Conservation (phyloP, 75 land plant species). For the Azolla pinnata region DNA sequence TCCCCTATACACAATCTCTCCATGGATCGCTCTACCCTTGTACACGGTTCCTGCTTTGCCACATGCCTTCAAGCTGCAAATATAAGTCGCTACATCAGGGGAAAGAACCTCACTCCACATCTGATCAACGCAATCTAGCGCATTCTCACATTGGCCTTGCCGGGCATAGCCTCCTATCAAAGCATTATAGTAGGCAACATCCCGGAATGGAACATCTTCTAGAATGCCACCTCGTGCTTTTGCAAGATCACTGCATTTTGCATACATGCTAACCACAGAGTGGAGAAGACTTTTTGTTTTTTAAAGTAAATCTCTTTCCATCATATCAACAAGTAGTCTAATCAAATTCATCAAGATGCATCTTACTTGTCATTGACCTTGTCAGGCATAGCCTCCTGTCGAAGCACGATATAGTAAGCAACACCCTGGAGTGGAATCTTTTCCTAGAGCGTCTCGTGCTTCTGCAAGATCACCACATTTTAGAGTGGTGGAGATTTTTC, state of each 20-base stretch:
- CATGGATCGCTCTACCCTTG: slow-evolving; percentile 29
- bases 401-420: too few relatives aligned
- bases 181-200: slow-evolving; percentile 28
- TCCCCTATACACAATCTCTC: slow-evolving; percentile 1
- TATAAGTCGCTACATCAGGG: slow-evolving; percentile 19
- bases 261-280: slow-evolving; percentile 19
- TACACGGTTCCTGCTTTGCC: slow-evolving; percentile 25
- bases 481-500: too few relatives aligned
- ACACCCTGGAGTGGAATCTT: too few relatives aligned
- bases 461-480: too few relatives aligned
- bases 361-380: too few relatives aligned
- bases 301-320: too few relatives aligned
- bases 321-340: too few relatives aligned
- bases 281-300: too few relatives aligned
- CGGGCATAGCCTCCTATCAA: slow-evolving; percentile 28
- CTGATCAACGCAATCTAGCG: slow-evolving; percentile 16
- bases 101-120: slow-evolving; percentile 14
- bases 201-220: slow-evolving; percentile 16
- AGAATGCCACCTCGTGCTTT: slow-evolving; percentile 24
- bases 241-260: slow-evolving; percentile 13
- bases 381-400: too few relatives aligned
- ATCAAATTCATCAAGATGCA: too few relatives aligned
- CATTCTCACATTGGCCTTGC: slow-evolving; percentile 7
- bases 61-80: slow-evolving; percentile 31
- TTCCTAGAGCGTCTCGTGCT: too few relatives aligned